Conservation (phyloP, 1,284 basidiomycete species). For the Apiotrichum gamsii region DNA sequence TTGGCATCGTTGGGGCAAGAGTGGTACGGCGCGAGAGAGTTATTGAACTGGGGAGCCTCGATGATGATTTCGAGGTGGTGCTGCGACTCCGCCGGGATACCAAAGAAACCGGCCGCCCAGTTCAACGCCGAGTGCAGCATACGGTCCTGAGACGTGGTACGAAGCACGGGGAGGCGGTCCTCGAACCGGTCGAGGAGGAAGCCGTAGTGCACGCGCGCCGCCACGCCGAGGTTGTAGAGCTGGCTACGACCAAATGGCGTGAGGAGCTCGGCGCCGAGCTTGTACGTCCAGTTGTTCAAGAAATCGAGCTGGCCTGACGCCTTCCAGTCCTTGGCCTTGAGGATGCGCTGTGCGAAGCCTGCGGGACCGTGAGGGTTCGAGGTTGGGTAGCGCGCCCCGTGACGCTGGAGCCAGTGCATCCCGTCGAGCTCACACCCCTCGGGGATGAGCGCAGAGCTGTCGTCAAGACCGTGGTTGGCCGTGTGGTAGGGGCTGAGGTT, state of each 20-base stretch:
- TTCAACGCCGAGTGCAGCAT: constrained; percentile 50
- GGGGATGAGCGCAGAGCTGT: constrained; percentile 40
- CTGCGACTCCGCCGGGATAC: constrained; percentile 47
- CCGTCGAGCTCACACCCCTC: constrained; percentile 45
- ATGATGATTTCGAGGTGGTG: constrained; percentile 48
- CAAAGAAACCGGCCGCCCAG: constrained; percentile 49
- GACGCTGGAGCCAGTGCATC: constrained; percentile 48
- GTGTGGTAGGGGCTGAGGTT: constrained; percentile 49
- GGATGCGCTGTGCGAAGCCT: constrained; percentile 29
- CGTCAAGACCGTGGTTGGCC: constrained; percentile 49
- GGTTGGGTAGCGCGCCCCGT: constrained; percentile 48
- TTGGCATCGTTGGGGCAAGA: constrained; percentile 32
- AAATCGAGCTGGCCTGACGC: constrained; percentile 46
- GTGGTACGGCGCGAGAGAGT: constrained; percentile 50
- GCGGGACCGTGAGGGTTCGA: constrained; percentile 30
- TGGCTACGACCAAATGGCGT: constrained; percentile 51
- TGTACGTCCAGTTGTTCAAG: constrained; percentile 50
- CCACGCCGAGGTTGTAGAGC: constrained; percentile 47
- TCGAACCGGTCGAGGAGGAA: constrained; percentile 45
- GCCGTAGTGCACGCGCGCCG: constrained; percentile 46
- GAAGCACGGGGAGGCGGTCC: constrained; percentile 47
- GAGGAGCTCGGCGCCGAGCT: constrained; percentile 50
- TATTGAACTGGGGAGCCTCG: constrained; percentile 50
- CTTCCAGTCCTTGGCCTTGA: constrained; percentile 25
- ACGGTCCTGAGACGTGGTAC: constrained; percentile 49